Percentiles rank a stretch among this genome's conserved stretches.
Conservation (phyloP, 352 stramenopile species). For the Phytopythium aichiense region DNA sequence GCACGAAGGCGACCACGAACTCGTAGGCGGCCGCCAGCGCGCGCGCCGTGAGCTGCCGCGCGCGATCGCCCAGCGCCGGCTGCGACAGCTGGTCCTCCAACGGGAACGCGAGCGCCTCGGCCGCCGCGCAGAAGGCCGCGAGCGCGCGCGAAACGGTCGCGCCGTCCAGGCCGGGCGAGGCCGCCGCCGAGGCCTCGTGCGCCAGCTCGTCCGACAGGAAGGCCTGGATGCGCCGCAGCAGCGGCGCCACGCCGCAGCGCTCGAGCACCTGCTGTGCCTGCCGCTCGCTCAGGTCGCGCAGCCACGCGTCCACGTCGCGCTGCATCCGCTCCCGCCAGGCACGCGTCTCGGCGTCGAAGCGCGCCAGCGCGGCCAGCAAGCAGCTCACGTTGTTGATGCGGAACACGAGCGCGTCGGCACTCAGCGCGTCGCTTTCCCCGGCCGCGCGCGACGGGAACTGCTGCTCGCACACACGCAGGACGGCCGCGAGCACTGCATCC, state of each 20-base stretch:
- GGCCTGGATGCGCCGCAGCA: slow-evolving; percentile 36
- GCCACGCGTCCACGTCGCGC: slow-evolving; percentile 28
- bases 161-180: slow-evolving; percentile 32
- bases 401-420: slow-evolving; percentile 59
- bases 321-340: slow-evolving; percentile 33
- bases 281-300: slow-evolving; percentile 40
- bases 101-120: slow-evolving; percentile 49
- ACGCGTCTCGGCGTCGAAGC: slow-evolving; percentile 33
- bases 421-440: slow-evolving; percentile 8
- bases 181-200: slow-evolving; percentile 6
- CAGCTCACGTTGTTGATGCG: slow-evolving; percentile 74
- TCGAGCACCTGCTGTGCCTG: slow-evolving; percentile 43
- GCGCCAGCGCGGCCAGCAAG: slow-evolving; percentile 36
- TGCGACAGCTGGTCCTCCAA: slow-evolving; percentile 52
- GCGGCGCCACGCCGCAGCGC: slow-evolving; percentile 28
- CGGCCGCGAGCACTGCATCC: slow-evolving; percentile 37
- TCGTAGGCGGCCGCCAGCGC: slow-evolving; percentile 43
- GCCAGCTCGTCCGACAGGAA: slow-evolving; percentile 25
- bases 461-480: slow-evolving; percentile 48
- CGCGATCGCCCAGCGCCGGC: slow-evolving; percentile 38
- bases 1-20: slow-evolving; percentile 57
- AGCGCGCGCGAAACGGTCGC: slow-evolving; percentile 49
- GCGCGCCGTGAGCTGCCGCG: slow-evolving; percentile 26
- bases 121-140: slow-evolving; percentile 40
- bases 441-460: slow-evolving; percentile 18